Base-by-base conservation (phyloP, 2,329 filamentous ascomycete species). In the Blumeria hordei region DNA sequence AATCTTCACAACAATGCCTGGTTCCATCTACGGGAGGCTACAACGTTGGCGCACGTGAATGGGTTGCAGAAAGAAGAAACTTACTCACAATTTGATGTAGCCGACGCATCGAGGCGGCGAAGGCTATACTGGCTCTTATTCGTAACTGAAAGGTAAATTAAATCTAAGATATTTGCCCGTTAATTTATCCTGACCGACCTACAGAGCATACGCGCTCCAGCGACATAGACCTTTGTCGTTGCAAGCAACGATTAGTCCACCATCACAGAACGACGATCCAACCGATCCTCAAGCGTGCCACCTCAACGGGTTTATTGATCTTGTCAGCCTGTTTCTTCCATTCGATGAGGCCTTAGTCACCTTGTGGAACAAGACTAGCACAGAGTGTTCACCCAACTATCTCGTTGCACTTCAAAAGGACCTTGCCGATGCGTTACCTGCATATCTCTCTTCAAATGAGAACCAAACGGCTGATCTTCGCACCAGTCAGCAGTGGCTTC, bases 11-110 rank as follows among this genome's bases (percentile, higher is more conserved):
- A 83, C 58, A 80, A 80, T 65, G 84, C 83, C 1, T 90, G 85
- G 84, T 88, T 80, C 63, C 79, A 86, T 64, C 70, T 90, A 9
- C 78, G 84, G 32, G 85, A 92, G 67, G 82, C 83, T 6, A 81
- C 79, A 1, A 88, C 84, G 6, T 71, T 90, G 66, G 72, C 75
- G 33, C 73, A 78, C 61, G 74, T 81, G 61, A 66, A 71, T 33
- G 72, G 72, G 54, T 75, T 82, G 75, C 71, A 74, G 62, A 77
- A 77, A 64, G 79, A 82, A 61, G 74, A 78, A 21, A 70, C 73
- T 8, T 87, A 85, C 63, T 60, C 72, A 45, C 72, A 76, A 55
- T 75, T 75, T 60, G 76, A 78, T 59, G 67, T 69, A 4, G 66
- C 76, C 16, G 82, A 86, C 56, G 73, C 76, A 1, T 74, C 79